A percentile compares a stretch with the other conserved stretches of the same genome.
Evolutionary conservation across 2,329 filamentous ascomycete genomes (phyloP).

Genomic region (Penicillium expansum): DNA sequence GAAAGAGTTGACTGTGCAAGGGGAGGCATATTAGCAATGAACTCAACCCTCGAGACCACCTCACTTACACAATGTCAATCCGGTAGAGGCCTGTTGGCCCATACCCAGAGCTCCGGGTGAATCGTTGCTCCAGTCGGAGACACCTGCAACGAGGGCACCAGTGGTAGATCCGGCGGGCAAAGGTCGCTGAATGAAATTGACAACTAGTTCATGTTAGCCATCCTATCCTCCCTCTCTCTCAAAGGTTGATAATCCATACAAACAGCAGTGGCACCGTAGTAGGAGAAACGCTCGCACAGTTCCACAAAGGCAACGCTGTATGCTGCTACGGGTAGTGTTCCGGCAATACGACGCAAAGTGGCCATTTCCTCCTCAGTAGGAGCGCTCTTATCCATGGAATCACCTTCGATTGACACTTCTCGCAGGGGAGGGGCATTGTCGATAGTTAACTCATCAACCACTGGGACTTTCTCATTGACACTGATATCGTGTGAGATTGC

Average conservation of each 20-base stretch:
- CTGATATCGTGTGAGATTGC: slow-evolving; percentile 19
- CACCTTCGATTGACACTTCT: neutral
- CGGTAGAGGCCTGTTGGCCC: slow-evolving; percentile 57
- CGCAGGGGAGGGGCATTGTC: slow-evolving; percentile 4
- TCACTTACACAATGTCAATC: slow-evolving; percentile 46
- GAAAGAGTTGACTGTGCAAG: slow-evolving; percentile 54
- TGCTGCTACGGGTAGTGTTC: slow-evolving; percentile 58
- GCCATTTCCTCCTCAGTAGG: slow-evolving; percentile 37
- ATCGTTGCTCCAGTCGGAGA: slow-evolving; percentile 16
- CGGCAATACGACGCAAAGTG: slow-evolving; percentile 36
- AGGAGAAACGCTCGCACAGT: slow-evolving; percentile 73
- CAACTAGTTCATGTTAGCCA: slow-evolving; percentile 41
- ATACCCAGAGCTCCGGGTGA: slow-evolving; percentile 55
- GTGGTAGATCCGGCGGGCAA: slow-evolving; percentile 56
- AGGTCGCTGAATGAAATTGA: slow-evolving; percentile 61
- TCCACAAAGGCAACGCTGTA: slow-evolving; percentile 72
- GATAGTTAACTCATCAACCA: slow-evolving; percentile 9
- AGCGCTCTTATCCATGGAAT: slow-evolving; percentile 6
- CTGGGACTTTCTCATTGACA: slow-evolving; percentile 12
- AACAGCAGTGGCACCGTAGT: slow-evolving; percentile 68
- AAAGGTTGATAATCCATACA: slow-evolving; percentile 48
- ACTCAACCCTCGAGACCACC: too few relatives aligned
- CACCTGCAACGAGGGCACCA: slow-evolving; percentile 40
- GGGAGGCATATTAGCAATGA: neutral
- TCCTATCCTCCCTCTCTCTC: neutral